A percentile compares a stretch with the other conserved stretches of the same genome.
These are phyloP conservation scores for Chaetomium olivaceum DNA, from an alignment of 2,329 filamentous ascomycete genomes.

Conservation along the genomic window DNA sequence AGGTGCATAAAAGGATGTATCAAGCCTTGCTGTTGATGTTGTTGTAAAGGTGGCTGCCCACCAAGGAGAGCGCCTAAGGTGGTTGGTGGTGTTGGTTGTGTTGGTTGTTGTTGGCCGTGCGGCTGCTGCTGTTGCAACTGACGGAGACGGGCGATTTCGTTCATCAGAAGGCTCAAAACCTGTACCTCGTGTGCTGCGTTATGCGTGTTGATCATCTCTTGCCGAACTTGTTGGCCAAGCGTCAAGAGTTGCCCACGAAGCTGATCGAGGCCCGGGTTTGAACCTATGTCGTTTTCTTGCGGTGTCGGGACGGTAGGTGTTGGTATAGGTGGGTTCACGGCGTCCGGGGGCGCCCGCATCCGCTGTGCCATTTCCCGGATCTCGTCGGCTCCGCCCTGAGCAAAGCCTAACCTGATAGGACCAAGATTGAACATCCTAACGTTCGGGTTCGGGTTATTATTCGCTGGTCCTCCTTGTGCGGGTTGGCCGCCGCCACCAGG, in stretches of 20 bases:
- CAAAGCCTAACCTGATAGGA: constrained; percentile 73
- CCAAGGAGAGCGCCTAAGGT: neutral
- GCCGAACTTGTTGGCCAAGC: constrained; percentile 67
- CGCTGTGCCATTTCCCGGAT: constrained; percentile 68
- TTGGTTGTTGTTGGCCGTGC: constrained; percentile 10
- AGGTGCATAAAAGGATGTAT: constrained; percentile 19
- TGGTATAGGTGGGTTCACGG: constrained; percentile 23
- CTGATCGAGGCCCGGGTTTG: constrained; percentile 36
- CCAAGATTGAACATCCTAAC: constrained; percentile 55
- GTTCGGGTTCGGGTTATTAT: constrained; percentile 39
- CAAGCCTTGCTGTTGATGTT: constrained; percentile 21
- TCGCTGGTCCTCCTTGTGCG: constrained; percentile 36
- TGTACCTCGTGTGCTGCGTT: constrained; percentile 67
- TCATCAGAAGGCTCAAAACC: constrained; percentile 65
- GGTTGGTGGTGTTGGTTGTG: constrained; percentile 34
- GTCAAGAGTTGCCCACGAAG: constrained; percentile 63
- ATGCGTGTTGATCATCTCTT: constrained; percentile 65
- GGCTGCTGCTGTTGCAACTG: constrained; percentile 47
- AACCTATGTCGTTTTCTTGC: constrained; percentile 28
- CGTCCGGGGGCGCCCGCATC: constrained; percentile 51
- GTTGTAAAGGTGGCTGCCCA: constrained; percentile 28
- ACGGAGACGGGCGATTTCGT: constrained; percentile 67
- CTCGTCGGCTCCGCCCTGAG: constrained; percentile 64
- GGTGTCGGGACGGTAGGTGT: constrained; percentile 23
- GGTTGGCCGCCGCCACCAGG: constrained; percentile 31